Evolutionary conservation across 108 stramenopile genomes (phyloP), one percentile per base, ranked within the genome.

Genomic region (Nitzschia sp.): DNA sequence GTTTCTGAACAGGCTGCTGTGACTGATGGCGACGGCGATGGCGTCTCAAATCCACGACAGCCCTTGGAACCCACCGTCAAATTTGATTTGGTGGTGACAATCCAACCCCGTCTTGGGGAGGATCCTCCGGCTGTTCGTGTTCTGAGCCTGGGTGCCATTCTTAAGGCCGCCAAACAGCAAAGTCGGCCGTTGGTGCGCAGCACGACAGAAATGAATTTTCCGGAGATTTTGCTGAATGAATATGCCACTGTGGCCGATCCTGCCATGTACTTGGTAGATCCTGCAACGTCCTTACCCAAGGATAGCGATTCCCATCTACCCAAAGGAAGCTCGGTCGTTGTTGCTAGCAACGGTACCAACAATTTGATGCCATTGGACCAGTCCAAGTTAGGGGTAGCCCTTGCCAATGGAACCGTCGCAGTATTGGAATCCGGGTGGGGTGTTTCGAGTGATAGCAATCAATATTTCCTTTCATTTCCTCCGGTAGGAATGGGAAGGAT

Each of bases 391-490:
- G 67, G 67, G 2, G 24, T 75, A 12, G 19, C 66, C 29, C 55
- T 75, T 3, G 34, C 73, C 40, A 55, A 68, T 39, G 73, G 73
- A 12, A 68, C 60, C 19, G 51, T 68, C 12, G 60, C 60, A 0
- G 44, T 75, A 40, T 1, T 75, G 12, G 55, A 59, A 3, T 51
- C 56, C 7, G 41, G 58, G 8, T 80, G 65, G 79, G 73, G 72
- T 20, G 43, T 75, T 41, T 44, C 60, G 0, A 51, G 37, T 0
- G 64, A 66, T 12, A 24, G 14, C 17, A 22, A 75, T 42, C 79
- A 80, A 63, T 29, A 75, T 19, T 57, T 80, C 3, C 48, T 75
- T 19, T 71, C 79, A 2, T 80, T 65, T 43, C 79, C 79, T 6
- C 67, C 56, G 5, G 69, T 80, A 29, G 79, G 79, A 6, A 52